A percentile compares a stretch with the other conserved stretches of the same genome.
These are phyloP conservation scores for Amphichorda felina DNA, from an alignment of 2,329 filamentous ascomycete genomes.

Conservation along the genomic window DNA sequence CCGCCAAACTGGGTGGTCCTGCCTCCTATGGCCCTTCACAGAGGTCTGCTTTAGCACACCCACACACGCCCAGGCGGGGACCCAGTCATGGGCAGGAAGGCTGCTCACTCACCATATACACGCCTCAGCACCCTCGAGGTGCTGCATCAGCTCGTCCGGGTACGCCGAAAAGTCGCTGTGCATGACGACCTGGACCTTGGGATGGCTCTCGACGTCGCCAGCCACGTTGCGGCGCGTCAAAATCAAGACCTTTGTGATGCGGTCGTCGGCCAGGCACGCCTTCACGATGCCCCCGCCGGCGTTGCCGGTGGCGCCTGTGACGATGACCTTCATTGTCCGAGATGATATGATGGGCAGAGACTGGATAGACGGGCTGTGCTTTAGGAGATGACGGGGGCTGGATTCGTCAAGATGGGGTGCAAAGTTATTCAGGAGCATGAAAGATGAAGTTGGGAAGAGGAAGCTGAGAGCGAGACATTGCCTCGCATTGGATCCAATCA, in stretches of 20 bases:
- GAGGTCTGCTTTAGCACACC: too few species aligned
- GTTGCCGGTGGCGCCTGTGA: slow-evolving; percentile 46
- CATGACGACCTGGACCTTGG: slow-evolving; percentile 37
- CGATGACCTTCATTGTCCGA: slow-evolving; percentile 39
- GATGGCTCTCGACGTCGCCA: slow-evolving; percentile 25
- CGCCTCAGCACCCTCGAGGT: slow-evolving; percentile 40
- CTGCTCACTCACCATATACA: slow-evolving; percentile 59
- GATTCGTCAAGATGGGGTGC: too few species aligned
- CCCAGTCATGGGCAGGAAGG: too few species aligned
- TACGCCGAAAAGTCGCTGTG: slow-evolving; percentile 42
- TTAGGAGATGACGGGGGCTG: too few species aligned
- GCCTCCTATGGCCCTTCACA: slow-evolving; percentile 27
- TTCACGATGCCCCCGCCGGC: slow-evolving; percentile 40
- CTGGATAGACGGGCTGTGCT: too few species aligned
- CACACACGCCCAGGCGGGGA: too few species aligned
- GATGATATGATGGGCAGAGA: too few species aligned
- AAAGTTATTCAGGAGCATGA: too few species aligned
- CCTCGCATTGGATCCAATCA: too few species aligned
- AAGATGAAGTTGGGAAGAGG: too few species aligned
- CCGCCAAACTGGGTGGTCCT: slow-evolving; percentile 33
- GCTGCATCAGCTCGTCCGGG: slow-evolving; percentile 21
- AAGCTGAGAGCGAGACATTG: too few species aligned
- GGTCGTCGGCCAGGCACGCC: slow-evolving; percentile 33
- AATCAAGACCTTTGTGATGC: slow-evolving; percentile 38
- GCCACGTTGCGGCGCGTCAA: slow-evolving; percentile 35